Evolutionary conservation across 75 land plant genomes (phyloP).

Genomic region (Gnetum montanum): DNA sequence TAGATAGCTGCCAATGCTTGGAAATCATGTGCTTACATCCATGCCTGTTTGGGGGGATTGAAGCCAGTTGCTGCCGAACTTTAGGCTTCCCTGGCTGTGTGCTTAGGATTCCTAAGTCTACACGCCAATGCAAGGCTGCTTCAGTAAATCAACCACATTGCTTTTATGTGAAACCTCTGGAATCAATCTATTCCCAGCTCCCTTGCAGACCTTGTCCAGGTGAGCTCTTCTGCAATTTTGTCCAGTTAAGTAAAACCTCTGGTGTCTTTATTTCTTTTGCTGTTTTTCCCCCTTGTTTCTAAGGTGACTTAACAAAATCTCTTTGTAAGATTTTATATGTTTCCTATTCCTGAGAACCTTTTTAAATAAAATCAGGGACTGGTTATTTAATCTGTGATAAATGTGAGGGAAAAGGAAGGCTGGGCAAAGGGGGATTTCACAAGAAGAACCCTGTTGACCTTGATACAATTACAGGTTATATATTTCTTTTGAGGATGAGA

Average conservation of each 20-base stretch:
- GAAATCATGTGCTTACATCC: too few relatives aligned
- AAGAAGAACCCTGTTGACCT: constrained; percentile 29
- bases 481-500: too few relatives aligned
- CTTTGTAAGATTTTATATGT: neutral
- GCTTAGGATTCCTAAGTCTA: too few relatives aligned
- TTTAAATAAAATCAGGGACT: constrained; percentile 11
- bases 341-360: neutral
- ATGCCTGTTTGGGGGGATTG: too few relatives aligned
- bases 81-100: too few relatives aligned
- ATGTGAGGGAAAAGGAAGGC: constrained; percentile 27
- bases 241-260: neutral
- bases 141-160: too few relatives aligned
- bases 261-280: neutral
- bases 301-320: neutral
- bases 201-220: constrained; percentile 30
- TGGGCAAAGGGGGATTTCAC: constrained; percentile 32
- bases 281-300: neutral
- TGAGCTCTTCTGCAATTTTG: too few relatives aligned
- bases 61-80: too few relatives aligned
- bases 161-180: constrained; percentile 23
- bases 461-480: constrained; percentile 22
- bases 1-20: too few relatives aligned
- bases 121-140: too few relatives aligned
- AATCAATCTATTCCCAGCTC: constrained; percentile 14
- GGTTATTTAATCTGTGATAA: constrained; percentile 20